Evolutionary conservation across 192 early-diverging fungal species (phyloP), one percentile per base, ranked within the genome.

Genomic region (Backusella psychrophila): DNA sequence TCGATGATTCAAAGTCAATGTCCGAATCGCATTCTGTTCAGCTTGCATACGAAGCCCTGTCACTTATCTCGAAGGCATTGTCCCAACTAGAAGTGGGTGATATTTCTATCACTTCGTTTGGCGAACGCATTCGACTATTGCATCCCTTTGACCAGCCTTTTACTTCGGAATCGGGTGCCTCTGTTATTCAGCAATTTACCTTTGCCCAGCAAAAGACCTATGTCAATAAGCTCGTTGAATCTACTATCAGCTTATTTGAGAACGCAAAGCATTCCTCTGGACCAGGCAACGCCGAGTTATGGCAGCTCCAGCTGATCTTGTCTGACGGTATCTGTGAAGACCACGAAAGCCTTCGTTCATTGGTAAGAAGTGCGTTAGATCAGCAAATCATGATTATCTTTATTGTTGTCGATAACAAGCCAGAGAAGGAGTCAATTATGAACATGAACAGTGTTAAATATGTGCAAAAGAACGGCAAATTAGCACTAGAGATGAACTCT

Each of bases 1-100:
- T 99, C 39, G 98, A 99, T 80, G 97, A 99, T 83, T 98, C 96
- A 66, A 92, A 92, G 74, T 99, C 98, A 38, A 99, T 99, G 98
- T 91, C 93, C 29, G 93, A 97, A 82, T 90, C 92, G 1, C 89
- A 90, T 63, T 89, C 89, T 49, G 93, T 98, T 21, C 94, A 97
- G 78, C 91, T 99, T 21, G 96, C 96, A 0, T 97, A 94, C 82
- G 96, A 99, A 84, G 94, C 97, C 1, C 87, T 99, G 41, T 94
- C 96, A 6, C 80, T 98, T 33, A 95, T 99, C 66, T 91, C 96
- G 9, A 95, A 94, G 69, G 96, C 98, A 14, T 80, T 99, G 46
- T 91, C 90, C 6, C 97, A 98, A 82, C 88, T 99, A 9, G 98
- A 99, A 82, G 95, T 94, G 11, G 98, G 98, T 44, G 93, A 97